These are phyloP conservation scores for Metschnikowia lachancei DNA, from an alignment of 805 yeast species.

Conservation along the genomic window DNA sequence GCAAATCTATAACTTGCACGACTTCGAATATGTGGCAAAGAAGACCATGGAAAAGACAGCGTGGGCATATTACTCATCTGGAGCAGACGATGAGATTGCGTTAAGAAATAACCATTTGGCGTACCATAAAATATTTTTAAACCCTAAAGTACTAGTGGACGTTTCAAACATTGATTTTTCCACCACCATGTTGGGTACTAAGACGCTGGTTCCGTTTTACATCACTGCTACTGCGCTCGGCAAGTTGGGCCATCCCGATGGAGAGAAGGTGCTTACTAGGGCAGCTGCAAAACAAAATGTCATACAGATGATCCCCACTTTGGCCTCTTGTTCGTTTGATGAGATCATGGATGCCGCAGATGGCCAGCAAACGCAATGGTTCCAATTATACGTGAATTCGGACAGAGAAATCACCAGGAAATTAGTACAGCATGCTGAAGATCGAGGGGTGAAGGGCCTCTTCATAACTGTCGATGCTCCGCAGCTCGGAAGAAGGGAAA, in stretches of 20 bases:
- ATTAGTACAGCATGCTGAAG: constrained; percentile 38
- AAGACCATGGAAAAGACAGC: constrained; percentile 72
- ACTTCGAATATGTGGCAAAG: constrained; percentile 84
- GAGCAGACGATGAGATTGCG: constrained; percentile 49
- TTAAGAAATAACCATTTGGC: constrained; percentile 44
- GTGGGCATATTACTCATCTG: constrained; percentile 73
- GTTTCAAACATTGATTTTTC: constrained; percentile 29
- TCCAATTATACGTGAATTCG: constrained; percentile 47
- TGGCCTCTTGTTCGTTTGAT: constrained; percentile 40
- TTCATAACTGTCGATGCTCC: constrained; percentile 59
- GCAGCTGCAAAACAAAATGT: constrained; percentile 42
- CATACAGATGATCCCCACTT: constrained; percentile 48
- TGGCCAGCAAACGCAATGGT: constrained; percentile 42
- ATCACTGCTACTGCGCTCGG: constrained; percentile 49
- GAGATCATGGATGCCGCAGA: constrained; percentile 39
- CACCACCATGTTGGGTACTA: constrained; percentile 30
- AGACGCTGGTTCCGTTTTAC: constrained; percentile 46
- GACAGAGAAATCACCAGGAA: constrained; percentile 32
- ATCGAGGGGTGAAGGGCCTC: constrained; percentile 43
- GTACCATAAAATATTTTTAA: constrained; percentile 42
- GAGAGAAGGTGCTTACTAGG: constrained; percentile 41
- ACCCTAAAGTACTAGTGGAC: constrained; percentile 43
- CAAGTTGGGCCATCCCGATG: constrained; percentile 42
- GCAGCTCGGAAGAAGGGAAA: constrained; percentile 72
- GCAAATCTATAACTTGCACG: constrained; percentile 72